Evolutionary conservation across 768 basidiomycete species (phyloP), one percentile per base, ranked within the genome.

Genomic region (Mycena polygramma): DNA sequence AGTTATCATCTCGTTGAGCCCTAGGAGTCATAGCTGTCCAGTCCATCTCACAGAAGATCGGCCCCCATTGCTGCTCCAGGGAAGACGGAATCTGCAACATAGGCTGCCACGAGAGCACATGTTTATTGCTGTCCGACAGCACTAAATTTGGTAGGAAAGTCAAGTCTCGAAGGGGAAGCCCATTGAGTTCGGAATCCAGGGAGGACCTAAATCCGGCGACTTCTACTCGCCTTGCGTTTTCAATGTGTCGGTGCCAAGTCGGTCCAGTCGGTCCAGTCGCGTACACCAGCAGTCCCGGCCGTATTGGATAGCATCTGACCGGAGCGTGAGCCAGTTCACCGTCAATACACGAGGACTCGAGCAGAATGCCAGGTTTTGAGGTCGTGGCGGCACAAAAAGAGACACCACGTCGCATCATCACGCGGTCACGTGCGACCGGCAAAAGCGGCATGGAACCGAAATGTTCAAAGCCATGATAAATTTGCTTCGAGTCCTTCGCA

Each of bases 11-110:
- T 46, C 54, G 20, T n/a, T 37, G 36, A 4, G 20, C 19, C 8
- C 35, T 8, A 41, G 5, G 55, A 57, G 55, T 57, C 55, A 57
- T 22, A 24, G 39, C 55, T 37, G 54, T 55, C 35, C 36, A 55
- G 37, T 39, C 53, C 14, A 35, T 15, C 3, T 36, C 30, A 30
- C 30, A 30, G 30, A 30, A 30, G 30, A 54, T 19, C 17, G 26
- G 8, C 17, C 30, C 36, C 30, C 19, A 2, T 37, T 37, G 10
- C 19, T 7, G 35, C 15, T 37, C 55, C 55, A 41, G 15, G 10
- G 39, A 57, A 24, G n/a, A 55, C 54, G 54, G 54, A 14, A n/a
- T 37, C 54, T 55, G 36, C 11, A n/a, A 20, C 14, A 39, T n/a
- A n/a, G n/a, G n/a, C n/a, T n/a, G n/a, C n/a, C n/a, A 15, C 4